Percentiles rank a stretch among this genome's conserved stretches.
Conservation (phyloP, 1,284 basidiomycete genomes). For the Schizophyllum commune region DNA sequence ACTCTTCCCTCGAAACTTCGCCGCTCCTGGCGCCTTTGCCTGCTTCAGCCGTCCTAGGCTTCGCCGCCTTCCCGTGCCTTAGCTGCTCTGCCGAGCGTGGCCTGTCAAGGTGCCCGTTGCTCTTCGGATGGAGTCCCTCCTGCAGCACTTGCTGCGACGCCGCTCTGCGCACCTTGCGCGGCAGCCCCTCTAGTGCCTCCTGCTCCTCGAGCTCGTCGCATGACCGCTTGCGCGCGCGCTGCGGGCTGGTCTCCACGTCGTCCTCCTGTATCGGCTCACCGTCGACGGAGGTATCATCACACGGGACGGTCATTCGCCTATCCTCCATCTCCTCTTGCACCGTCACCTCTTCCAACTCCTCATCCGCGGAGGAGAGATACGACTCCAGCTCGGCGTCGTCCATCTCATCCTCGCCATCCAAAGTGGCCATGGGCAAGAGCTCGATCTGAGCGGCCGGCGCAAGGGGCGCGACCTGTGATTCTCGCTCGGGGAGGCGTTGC, state of each 20-base stretch:
- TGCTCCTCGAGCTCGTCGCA: constrained; percentile 25
- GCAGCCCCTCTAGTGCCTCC: constrained; percentile 3
- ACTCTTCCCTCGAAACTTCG: constrained; percentile 11
- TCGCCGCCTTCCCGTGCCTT: constrained; percentile 21
- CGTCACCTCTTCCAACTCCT: constrained; percentile 10
- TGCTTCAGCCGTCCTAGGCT: constrained; percentile 7
- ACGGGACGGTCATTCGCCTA: constrained; percentile 5
- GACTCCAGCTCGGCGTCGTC: constrained; percentile 8
- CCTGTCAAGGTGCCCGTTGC: not conserved
- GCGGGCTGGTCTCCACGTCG: constrained; percentile 16
- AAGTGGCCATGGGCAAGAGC: not conserved
- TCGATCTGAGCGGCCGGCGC: not conserved
- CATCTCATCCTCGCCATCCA: constrained; percentile 1
- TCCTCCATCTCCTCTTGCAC: constrained; percentile 14
- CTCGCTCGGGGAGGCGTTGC: constrained; percentile 11
- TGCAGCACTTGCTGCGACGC: constrained; percentile 3
- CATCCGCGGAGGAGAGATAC: constrained; percentile 1
- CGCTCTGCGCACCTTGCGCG: constrained; percentile 7
- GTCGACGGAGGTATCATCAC: not conserved
- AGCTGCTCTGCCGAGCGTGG: constrained; percentile 17
- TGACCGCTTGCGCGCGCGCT: constrained; percentile 19
- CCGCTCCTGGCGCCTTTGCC: not conserved
- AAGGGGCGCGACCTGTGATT: constrained; percentile 4
- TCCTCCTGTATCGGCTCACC: constrained; percentile 6
- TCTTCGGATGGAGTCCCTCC: not conserved